A percentile compares a stretch with the other conserved stretches of the same genome.
phyloP scores from a whole-genome alignment of 2,329 filamentous ascomycete genomes.

The Beauveria caledonica region DNA sequence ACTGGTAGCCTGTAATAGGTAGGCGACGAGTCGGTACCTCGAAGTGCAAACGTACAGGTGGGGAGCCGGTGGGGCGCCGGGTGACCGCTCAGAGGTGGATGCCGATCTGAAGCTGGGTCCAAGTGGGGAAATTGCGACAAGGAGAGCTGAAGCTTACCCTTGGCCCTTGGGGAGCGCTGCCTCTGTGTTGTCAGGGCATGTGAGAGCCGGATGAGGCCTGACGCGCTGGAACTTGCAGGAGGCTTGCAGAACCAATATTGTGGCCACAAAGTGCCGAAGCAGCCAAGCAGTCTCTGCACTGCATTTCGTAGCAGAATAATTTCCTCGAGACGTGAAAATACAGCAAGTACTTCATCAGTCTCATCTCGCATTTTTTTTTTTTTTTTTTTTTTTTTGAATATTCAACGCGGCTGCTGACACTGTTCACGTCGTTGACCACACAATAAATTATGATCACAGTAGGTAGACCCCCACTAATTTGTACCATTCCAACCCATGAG shows the following conservation, averaged over 20 bases:
- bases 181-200: not conserved
- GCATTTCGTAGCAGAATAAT: not conserved
- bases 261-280: not conserved
- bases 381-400: too few species aligned
- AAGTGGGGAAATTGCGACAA: not conserved
- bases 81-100: not conserved
- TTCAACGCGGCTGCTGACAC: too few species aligned
- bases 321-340: not conserved
- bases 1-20: not conserved
- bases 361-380: not conserved
- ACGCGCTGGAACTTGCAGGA: constrained; percentile 4
- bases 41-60: not conserved
- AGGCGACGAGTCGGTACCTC: too few species aligned
- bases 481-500: not conserved
- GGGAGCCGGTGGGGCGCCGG: not conserved
- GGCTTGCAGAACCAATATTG: constrained; percentile 1
- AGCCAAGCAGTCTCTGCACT: not conserved
- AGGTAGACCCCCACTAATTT: too few species aligned
- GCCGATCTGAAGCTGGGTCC: constrained; percentile 7
- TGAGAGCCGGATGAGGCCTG: not conserved
- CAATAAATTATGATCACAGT: too few species aligned
- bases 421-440: too few species aligned
- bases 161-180: not conserved
- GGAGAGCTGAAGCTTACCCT: constrained; percentile 1
- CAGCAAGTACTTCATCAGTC: not conserved